phyloP scores from a whole-genome alignment of 345 rosid genomes.

The Linum usitatissimum region DNA sequence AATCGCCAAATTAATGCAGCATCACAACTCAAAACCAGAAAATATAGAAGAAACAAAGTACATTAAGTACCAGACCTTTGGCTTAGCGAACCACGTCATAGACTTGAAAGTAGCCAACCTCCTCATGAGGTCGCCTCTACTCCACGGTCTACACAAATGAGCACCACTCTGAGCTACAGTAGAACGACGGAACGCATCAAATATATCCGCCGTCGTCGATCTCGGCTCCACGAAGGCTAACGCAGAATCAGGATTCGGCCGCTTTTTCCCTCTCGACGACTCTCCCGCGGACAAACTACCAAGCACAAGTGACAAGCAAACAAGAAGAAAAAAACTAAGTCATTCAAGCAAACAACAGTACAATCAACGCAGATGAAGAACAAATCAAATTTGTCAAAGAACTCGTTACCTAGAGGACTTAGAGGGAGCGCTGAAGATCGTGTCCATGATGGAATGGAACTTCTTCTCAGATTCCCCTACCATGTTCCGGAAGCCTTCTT shows the following conservation, averaged over 20 bases:
- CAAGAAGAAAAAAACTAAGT: too few relatives aligned
- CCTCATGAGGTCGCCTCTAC: constrained; percentile 79
- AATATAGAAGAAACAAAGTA: not conserved
- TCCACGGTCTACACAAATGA: constrained; percentile 82
- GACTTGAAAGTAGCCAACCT: constrained; percentile 82
- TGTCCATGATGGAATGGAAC: constrained; percentile 77
- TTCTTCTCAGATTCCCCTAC: constrained; percentile 68
- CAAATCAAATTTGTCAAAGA: not conserved
- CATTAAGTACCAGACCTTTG: constrained; percentile 37
- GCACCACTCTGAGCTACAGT: constrained; percentile 22
- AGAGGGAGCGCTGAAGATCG: constrained; percentile 47
- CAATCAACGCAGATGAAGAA: not conserved
- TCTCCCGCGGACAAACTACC: constrained; percentile 32
- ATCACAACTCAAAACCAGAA: not conserved
- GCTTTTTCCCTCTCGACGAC: constrained; percentile 45
- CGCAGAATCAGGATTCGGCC: constrained; percentile 38
- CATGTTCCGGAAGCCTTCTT: constrained; percentile 20
- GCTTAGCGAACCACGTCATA: constrained; percentile 96
- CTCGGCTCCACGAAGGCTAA: constrained; percentile 44
- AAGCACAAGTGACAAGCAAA: not conserved
- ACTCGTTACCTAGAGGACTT: constrained; percentile 23
- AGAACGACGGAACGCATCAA: constrained; percentile 23
- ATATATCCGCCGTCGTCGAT: constrained; percentile 11
- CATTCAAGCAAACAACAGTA: not conserved
- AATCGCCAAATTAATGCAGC: too few relatives aligned